A percentile compares a stretch with the other conserved stretches of the same genome.
Evolutionary conservation across 1,284 basidiomycete species (phyloP).

Genomic region (Cutaneotrichosporon sp.): DNA sequence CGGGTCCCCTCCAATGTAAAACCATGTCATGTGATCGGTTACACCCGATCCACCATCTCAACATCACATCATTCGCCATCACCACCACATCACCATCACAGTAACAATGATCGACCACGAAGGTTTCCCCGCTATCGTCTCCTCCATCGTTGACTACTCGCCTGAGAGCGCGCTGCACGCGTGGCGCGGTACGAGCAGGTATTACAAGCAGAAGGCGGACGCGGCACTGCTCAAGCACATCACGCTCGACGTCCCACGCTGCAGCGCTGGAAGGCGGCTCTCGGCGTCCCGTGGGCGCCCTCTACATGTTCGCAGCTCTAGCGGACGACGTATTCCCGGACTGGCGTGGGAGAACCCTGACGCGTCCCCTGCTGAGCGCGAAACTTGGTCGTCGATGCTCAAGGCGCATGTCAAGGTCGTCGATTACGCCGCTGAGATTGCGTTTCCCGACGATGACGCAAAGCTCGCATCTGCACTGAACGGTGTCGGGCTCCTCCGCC

Average conservation of each 20-base stretch:
- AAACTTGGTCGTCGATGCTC: not conserved
- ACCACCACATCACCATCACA: not conserved
- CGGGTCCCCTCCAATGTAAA: too few species aligned
- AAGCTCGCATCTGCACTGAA: not conserved
- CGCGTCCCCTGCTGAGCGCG: not conserved
- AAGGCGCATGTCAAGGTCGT: not conserved
- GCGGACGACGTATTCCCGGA: not conserved
- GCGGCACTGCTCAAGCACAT: conserved; percentile 1
- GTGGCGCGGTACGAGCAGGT: not conserved
- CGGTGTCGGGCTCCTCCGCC: not conserved
- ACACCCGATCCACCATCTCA: too few species aligned
- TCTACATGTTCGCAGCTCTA: not conserved
- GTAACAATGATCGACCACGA: conserved; percentile 8
- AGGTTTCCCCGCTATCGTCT: conserved; percentile 2
- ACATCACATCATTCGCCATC: not conserved
- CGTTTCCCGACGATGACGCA: conserved; percentile 5
- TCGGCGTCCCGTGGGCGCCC: not conserved
- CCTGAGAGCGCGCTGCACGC: not conserved
- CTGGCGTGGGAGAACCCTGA: conserved; percentile 6
- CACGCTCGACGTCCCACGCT: conserved; percentile 1
- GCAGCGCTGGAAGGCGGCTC: not conserved
- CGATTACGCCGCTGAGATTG: conserved; percentile 9
- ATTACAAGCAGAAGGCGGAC: not conserved
- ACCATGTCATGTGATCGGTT: too few species aligned
- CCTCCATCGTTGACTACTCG: not conserved